Conservation (phyloP, 1,284 basidiomycete genomes). For the Cutaneotrichosporon spelunceum region DNA sequence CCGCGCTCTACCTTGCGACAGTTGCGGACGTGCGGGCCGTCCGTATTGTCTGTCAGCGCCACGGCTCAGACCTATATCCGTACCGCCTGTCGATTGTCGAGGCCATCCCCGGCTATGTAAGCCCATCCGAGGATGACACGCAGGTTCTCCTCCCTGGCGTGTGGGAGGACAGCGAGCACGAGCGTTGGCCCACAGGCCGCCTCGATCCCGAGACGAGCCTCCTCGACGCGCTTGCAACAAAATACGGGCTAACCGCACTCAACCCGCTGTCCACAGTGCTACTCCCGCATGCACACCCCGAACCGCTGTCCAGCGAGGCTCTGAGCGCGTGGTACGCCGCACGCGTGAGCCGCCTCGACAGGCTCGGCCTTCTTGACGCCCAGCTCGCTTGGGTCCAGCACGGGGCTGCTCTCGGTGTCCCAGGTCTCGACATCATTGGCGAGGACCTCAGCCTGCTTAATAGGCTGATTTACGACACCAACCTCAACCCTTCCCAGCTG, state of each 20-base stretch:
- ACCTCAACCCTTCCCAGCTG: slow-evolving; percentile 34
- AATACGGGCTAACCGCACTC: slow-evolving; percentile 9
- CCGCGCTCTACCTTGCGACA: slow-evolving; percentile 66
- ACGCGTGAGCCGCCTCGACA: slow-evolving; percentile 63
- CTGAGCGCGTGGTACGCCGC: slow-evolving; percentile 70
- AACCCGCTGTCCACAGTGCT: slow-evolving; percentile 7
- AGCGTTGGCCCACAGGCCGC: slow-evolving; percentile 17
- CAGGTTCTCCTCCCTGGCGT: slow-evolving; percentile 64
- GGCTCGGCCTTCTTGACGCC: slow-evolving; percentile 71
- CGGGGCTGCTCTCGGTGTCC: slow-evolving; percentile 72
- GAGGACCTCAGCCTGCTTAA: slow-evolving; percentile 84
- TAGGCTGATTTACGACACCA: slow-evolving; percentile 75
- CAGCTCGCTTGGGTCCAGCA: slow-evolving; percentile 78
- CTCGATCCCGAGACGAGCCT: not conserved
- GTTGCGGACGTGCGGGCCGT: slow-evolving; percentile 61
- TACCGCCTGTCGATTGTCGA: slow-evolving; percentile 67
- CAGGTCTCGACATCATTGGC: slow-evolving; percentile 75
- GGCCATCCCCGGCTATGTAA: slow-evolving; percentile 66
- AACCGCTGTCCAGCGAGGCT: slow-evolving; percentile 38
- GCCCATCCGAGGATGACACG: slow-evolving; percentile 59
- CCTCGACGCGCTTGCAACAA: slow-evolving; percentile 15
- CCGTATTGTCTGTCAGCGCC: slow-evolving; percentile 59
- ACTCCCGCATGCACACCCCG: slow-evolving; percentile 23
- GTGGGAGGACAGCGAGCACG: slow-evolving; percentile 56
- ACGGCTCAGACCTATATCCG: slow-evolving; percentile 62